Base-by-base conservation (phyloP, 1,139 yeast genomes). In the Saccharomyces hybrid region DNA sequence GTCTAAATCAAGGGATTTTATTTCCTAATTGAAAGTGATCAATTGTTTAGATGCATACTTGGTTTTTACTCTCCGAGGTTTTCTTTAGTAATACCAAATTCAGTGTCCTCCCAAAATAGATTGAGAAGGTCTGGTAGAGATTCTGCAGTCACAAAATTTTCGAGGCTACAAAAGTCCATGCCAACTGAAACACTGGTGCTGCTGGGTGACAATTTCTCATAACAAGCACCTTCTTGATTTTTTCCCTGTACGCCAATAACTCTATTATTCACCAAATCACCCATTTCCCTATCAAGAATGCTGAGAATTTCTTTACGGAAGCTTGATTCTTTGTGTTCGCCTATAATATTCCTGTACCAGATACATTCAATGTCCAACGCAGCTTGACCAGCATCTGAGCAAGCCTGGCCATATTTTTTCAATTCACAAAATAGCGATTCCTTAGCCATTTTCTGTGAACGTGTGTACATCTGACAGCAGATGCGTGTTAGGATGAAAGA, bases 401-500 rank as follows among this genome's bases (percentile, higher is more conserved):
- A 41, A 16, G 46, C 29, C 28, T 5, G 14, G 13, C 29, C 41
- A 8, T 26, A 34, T 29, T 27, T 29, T 19, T 26, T 25, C 14
- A 51, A 29, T 16, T 47, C 41, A 8, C 38, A 11, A 4, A 27
- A 23, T 11, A 51, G 27, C 11, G 28, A 41, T 9, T 47, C 48
- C 7, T 16, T n/a, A 2, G 51, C 6, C 7, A 41, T 38, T 11
- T 38, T 34, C 27, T 51, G 47, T 4, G 46, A 19, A 19, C 47
- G 49, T 41, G 42, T 52, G 25, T 54, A 49, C 5, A 46, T 25
- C 16, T 52, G 54, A 38, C 44, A 49, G 47, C 56, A 52, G 23
- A 54, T 49, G 28, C 54, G 51, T 3, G 56, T 52, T 19, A 52
- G 44, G 11, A 52, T 52, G 28, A 49, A 32, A 27, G 50, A 44